These are phyloP conservation scores for Coelastrella sp. DNA, from an alignment of 139 green algal genomes.

Conservation along the genomic window DNA sequence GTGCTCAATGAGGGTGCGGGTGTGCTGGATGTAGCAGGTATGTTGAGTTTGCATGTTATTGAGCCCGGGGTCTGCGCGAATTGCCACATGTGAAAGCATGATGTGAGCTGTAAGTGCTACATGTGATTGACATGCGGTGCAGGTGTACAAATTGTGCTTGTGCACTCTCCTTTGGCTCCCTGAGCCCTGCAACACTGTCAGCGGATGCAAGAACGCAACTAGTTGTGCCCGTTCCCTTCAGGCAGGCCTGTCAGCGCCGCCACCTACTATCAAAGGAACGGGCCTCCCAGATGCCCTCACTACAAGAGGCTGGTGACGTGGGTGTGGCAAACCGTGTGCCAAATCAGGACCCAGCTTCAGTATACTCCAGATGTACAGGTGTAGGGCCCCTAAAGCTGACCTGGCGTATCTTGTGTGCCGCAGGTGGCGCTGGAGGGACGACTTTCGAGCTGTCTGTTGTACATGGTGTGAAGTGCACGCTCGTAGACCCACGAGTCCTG, in stretches of 20 bases:
- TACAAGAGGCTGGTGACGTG: no score
- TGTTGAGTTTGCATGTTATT: background rate
- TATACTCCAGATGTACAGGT: no score
- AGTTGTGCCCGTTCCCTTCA: no score
- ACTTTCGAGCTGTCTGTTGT: constrained; percentile 69
- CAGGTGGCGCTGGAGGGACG: constrained; percentile 67
- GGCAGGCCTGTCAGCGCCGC: no score
- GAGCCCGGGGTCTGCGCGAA: background rate
- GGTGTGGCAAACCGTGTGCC: no score
- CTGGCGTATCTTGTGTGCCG: constrained; percentile 38
- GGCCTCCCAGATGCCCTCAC: no score
- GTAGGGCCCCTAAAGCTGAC: no score
- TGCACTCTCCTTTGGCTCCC: background rate
- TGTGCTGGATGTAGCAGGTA: constrained; percentile 82
- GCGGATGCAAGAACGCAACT: no score
- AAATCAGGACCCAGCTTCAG: no score
- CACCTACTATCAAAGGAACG: no score
- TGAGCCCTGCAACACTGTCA: no score
- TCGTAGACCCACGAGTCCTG: constrained; percentile 76
- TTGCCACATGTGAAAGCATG: background rate
- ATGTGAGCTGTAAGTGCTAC: background rate
- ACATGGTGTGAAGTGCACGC: constrained; percentile 55
- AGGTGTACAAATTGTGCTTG: background rate
- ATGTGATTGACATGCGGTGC: background rate
- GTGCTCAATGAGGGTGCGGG: constrained; percentile 60